A percentile compares a stretch with the other conserved stretches of the same genome.
Evolutionary conservation across 805 yeast genomes (phyloP).

Genomic region (Wickerhamomyces chambardii): DNA sequence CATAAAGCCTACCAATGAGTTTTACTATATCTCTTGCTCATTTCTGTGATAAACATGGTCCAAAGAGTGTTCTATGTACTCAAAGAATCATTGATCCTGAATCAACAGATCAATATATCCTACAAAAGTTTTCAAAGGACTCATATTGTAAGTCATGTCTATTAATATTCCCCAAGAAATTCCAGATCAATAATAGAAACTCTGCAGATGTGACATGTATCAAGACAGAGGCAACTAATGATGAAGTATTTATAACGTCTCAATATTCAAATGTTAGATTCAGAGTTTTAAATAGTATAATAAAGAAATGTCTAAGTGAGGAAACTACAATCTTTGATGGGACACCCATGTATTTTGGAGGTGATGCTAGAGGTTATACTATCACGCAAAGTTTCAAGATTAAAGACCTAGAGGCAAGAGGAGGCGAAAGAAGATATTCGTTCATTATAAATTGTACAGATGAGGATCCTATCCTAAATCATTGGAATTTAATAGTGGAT

Average conservation of each 20-base stretch:
- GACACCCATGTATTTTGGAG: constrained; percentile 58
- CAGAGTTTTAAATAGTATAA: constrained; percentile 47
- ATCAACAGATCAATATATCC: constrained; percentile 16
- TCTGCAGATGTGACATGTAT: constrained; percentile 23
- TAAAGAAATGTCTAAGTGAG: constrained; percentile 56
- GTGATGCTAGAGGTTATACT: constrained; percentile 50
- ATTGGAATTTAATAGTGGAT: constrained; percentile 42
- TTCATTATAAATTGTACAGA: constrained; percentile 48
- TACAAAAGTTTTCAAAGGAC: constrained; percentile 33
- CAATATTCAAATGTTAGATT: constrained; percentile 52
- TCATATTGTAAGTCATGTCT: constrained; percentile 55
- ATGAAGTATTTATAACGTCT: constrained; percentile 35
- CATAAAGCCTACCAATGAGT: constrained; percentile 11
- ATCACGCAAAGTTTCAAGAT: constrained; percentile 52
- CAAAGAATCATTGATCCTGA: constrained; percentile 24
- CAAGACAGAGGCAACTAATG: constrained; percentile 13
- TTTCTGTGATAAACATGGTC: constrained; percentile 76
- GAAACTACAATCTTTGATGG: constrained; percentile 53
- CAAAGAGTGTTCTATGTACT: constrained; percentile 56
- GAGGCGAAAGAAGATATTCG: constrained; percentile 63
- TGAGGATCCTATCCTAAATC: constrained; percentile 39
- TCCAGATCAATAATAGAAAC: background rate
- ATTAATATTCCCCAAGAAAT: constrained; percentile 35
- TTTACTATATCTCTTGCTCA: constrained; percentile 54
- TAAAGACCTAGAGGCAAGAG: constrained; percentile 59